A percentile compares a stretch with the other conserved stretches of the same genome.
phyloP scores from a whole-genome alignment of 2,329 filamentous ascomycete species.

The Verticillium dahliae region DNA sequence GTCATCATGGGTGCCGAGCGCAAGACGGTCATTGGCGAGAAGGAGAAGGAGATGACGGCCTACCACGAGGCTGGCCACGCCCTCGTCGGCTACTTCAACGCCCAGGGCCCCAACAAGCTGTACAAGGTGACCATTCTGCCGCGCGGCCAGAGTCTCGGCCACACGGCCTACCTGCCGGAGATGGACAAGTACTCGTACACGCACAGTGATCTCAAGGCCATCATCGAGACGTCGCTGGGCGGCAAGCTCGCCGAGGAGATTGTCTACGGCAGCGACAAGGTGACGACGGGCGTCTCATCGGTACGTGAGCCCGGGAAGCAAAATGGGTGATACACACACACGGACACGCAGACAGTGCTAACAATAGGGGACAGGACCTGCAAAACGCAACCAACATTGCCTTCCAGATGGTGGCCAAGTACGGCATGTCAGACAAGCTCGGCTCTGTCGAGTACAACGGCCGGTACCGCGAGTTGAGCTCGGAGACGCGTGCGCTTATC shows the following conservation, averaged over 20 bases:
- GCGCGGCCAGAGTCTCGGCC: slow-evolving; percentile 76
- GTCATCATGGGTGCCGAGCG: slow-evolving; percentile 95
- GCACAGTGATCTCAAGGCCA: slow-evolving; percentile 75
- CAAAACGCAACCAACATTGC: slow-evolving; percentile 74
- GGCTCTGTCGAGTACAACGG: slow-evolving; percentile 85
- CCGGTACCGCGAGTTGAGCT: slow-evolving; percentile 75
- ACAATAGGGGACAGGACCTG: slow-evolving; percentile 59
- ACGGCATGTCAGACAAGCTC: slow-evolving; percentile 82
- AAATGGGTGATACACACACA: not conserved
- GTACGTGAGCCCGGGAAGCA: slow-evolving; percentile 40
- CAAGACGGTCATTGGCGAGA: slow-evolving; percentile 79
- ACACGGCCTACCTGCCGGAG: slow-evolving; percentile 82
- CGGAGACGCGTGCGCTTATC: slow-evolving; percentile 79
- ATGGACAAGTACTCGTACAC: slow-evolving; percentile 88
- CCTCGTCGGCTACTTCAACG: slow-evolving; percentile 76
- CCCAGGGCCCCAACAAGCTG: slow-evolving; percentile 64
- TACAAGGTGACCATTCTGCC: slow-evolving; percentile 98
- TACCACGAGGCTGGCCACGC: slow-evolving; percentile 96
- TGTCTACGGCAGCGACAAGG: slow-evolving; percentile 82
- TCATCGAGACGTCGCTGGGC: slow-evolving; percentile 75
- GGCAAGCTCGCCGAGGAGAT: slow-evolving; percentile 89
- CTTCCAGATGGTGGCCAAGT: slow-evolving; percentile 79
- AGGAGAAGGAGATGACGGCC: slow-evolving; percentile 93
- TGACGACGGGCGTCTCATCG: slow-evolving; percentile 79
- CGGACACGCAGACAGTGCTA: slow-evolving; percentile 11